Evolutionary conservation across 1,139 yeast genomes (phyloP), one percentile per base, ranked within the genome.

Genomic region (Yamadazyma friedrichii): DNA sequence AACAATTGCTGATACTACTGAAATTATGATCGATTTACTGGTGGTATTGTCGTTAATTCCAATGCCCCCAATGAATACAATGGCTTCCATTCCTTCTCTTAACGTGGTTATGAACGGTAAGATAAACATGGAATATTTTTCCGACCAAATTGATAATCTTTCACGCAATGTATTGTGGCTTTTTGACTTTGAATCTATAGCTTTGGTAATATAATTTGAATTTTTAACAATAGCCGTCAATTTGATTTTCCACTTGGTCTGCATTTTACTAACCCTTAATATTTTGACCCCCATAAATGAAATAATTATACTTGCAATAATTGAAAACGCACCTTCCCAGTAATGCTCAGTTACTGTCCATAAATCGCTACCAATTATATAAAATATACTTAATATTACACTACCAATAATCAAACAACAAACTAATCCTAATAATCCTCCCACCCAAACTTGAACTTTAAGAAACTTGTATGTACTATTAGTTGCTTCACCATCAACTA

Each of bases 181-280:
- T 39, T 47, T 48, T 10, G 41, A 36, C 17, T 40, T 34, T 4
- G 43, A 35, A 6, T 43, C 39, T n/a, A 45, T 38, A 9, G 53
- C 53, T 15, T 43, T 48, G 25, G 47, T 43, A n/a, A 60, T 38
- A 33, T 48, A 53, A 22, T 53, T 49, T 1, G 64, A 55, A 34
- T 49, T 50, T 12, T 50, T 42, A 20, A 63, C 48, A 9, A 62
- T 46, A 10, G 41, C 30, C 2, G 61, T 53, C 27, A 87, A 74
- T 61, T 86, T 87, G 42, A 77, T 65, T 54, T 85, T 79, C 97
- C 97, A 89, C 63, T 88, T 88, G 46, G 80, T 80, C 64, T 87
- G 88, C 88, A 88, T 80, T 39, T 59, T 65, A 43, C 60, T 67
- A 17, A 71, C 73, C 29, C 76, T 54, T 27, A 71, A 56, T 11